A percentile compares a stretch with the other conserved stretches of the same genome.
Evolutionary conservation across 1,284 basidiomycete species (phyloP).

Genomic region (Porodaedalea pini): DNA sequence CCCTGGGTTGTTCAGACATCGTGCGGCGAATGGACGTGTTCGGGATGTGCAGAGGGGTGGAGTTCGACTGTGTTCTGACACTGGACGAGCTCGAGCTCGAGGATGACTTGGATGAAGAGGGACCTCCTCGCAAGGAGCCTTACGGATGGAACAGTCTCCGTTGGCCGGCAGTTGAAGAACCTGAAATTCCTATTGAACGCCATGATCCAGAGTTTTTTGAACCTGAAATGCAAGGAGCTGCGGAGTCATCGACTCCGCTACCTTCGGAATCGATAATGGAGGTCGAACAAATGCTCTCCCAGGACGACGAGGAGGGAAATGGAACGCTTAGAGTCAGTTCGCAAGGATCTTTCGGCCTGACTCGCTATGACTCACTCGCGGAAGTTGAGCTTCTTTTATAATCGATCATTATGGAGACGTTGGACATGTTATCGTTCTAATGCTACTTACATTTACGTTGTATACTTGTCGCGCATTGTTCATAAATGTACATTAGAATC

Average conservation of each 20-base stretch:
- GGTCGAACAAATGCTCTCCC: no score
- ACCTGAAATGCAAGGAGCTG: background rate
- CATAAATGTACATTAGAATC: conserved; percentile 3
- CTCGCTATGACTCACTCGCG: background rate
- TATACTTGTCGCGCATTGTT: background rate
- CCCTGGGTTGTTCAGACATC: background rate
- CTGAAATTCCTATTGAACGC: background rate
- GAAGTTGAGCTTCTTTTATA: background rate
- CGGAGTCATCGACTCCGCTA: background rate
- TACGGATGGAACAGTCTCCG: background rate
- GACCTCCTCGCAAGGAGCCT: background rate
- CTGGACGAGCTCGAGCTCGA: background rate
- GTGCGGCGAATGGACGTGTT: background rate
- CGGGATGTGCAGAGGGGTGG: background rate
- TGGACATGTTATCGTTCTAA: background rate
- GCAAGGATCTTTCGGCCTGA: background rate
- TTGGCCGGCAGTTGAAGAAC: background rate
- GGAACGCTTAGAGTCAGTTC: background rate
- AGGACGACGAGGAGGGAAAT: background rate
- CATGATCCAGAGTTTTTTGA: background rate
- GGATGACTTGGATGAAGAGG: conserved; percentile 1
- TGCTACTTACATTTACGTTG: background rate
- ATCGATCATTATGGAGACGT: background rate
- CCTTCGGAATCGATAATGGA: background rate
- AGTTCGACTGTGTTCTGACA: background rate